These are phyloP conservation scores for Elongisporangium prolatum DNA, from an alignment of 352 stramenopile genomes.

Conservation along the genomic window DNA sequence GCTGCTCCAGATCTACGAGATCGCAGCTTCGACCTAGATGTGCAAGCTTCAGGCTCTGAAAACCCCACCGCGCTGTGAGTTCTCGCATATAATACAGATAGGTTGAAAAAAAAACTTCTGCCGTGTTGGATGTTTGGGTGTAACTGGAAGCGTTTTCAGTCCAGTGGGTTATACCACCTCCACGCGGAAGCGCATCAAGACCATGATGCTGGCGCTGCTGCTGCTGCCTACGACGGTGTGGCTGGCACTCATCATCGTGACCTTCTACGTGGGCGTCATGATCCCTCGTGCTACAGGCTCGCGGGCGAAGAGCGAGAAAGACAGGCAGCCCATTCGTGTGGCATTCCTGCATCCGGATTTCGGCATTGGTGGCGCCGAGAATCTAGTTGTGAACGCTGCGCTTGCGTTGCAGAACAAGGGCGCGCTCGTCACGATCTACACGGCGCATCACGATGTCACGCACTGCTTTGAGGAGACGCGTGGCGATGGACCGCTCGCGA, in stretches of 20 bases:
- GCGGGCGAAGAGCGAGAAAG: not conserved
- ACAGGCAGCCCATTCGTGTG: conserved; percentile 50
- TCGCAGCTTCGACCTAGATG: conserved; percentile 30
- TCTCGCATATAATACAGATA: not conserved
- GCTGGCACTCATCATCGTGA: not conserved
- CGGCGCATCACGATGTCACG: conserved; percentile 91
- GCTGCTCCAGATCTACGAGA: conserved; percentile 88
- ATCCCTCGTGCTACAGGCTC: not conserved
- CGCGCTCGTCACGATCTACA: conserved; percentile 91
- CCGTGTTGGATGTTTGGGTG: no score
- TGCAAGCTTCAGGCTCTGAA: not conserved
- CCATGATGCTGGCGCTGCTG: not conserved
- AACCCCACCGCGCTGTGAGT: not conserved
- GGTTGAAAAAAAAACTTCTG: not conserved
- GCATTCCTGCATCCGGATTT: conserved; percentile 98
- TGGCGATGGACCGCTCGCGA: conserved; percentile 65
- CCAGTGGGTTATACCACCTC: no score
- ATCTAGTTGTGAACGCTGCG: conserved; percentile 90
- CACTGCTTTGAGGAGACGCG: conserved; percentile 96
- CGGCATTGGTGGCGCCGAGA: conserved; percentile 96
- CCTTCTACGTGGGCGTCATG: not conserved
- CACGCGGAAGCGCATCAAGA: not conserved
- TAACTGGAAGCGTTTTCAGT: no score
- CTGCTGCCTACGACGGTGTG: not conserved
- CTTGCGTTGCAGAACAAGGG: conserved; percentile 82